Percentiles rank a stretch among this genome's conserved stretches.
Conservation (phyloP, 495 filamentous ascomycete genomes). For the Penicillium dipodomyicola region DNA sequence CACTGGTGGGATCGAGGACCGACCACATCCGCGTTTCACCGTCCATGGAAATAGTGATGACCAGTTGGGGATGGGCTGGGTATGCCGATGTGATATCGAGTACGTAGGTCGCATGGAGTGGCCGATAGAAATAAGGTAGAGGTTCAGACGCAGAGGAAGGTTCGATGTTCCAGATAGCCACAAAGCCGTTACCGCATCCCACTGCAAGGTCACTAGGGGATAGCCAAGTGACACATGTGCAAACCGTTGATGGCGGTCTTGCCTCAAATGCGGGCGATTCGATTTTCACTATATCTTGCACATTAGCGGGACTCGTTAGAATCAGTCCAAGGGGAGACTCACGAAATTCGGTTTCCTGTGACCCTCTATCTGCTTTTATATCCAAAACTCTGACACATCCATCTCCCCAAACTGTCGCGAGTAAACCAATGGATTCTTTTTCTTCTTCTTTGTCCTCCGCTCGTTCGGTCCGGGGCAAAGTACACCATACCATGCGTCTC, state of each 20-base stretch:
- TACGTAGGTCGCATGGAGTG: slow-evolving; percentile 61
- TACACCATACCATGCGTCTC: slow-evolving; percentile 63
- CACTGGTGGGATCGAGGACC: slow-evolving; percentile 47
- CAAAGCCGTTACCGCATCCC: slow-evolving; percentile 60
- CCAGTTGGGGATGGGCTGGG: slow-evolving; percentile 56
- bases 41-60: slow-evolving; percentile 55
- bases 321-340: slow-evolving; percentile 13
- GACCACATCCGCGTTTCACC: slow-evolving; percentile 59
- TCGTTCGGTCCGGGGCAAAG: slow-evolving; percentile 41
- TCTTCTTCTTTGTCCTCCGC: slow-evolving; percentile 36
- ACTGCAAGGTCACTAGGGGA: slow-evolving; percentile 59
- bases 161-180: slow-evolving; percentile 57
- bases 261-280: slow-evolving; percentile 54
- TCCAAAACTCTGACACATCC: slow-evolving; percentile 60
- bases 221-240: slow-evolving; percentile 62
- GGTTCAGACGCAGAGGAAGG: slow-evolving; percentile 28
- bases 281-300: slow-evolving; percentile 41
- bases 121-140: slow-evolving; percentile 53
- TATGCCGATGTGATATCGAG: slow-evolving; percentile 55
- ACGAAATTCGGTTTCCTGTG: slow-evolving; percentile 40
- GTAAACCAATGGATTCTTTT: slow-evolving; percentile 50
- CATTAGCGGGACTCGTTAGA: slow-evolving; percentile 5
- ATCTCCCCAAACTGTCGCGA: slow-evolving; percentile 62
- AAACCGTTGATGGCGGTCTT: slow-evolving; percentile 48
- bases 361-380: slow-evolving; percentile 38